Evolutionary conservation across 208 protist genomes (phyloP), one percentile per base, ranked within the genome.

Genomic region (Trichomonas tenax): DNA sequence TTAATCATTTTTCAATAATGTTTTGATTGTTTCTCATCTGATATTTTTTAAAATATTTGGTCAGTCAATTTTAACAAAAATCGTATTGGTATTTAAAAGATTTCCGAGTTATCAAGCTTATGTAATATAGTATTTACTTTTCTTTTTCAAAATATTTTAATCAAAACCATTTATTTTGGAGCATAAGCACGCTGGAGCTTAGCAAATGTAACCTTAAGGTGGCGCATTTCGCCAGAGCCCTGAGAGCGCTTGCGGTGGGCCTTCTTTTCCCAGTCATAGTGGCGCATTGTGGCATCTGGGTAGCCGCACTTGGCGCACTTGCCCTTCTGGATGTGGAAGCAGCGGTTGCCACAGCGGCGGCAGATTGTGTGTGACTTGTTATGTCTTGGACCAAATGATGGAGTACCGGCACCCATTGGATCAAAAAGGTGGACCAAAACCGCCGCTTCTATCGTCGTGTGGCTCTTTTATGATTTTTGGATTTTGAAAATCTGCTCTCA

Each of bases 311-410:
- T 41, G 23, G 96, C 96, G 96, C 96, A 96, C 31, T 46, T 81
- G 8, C 63, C 89, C 58, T 96, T 96, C 46, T 63, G 63, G 31
- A 90, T 63, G 23, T 96, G 96, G 41, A n/a, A 82, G 23, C 45
- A 96, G 44, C 96, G 46, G 36, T 86, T 86, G 31, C 96, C 96
- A 36, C 96, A 96, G 34, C 96, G 96, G 17, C 96, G 96, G 63
- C 96, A 96, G 26, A 96, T 44, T 63, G 89, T 82, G 38, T 96
- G 96, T 95, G 82, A 40, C 41, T 96, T 96, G 96, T 96, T 96
- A 86, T 96, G 49, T 41, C 89, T 49, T 90, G 41, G 41, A 63
- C 96, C 96, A 36, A 95, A 90, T 63, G 96, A 96, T 81, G 49
- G 96, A 88, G 96, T 96, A 40, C 96, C 96, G 17, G 82, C 82